Base-by-base conservation (phyloP, 495 filamentous ascomycete species). In the Penicillium crystallinum region DNA sequence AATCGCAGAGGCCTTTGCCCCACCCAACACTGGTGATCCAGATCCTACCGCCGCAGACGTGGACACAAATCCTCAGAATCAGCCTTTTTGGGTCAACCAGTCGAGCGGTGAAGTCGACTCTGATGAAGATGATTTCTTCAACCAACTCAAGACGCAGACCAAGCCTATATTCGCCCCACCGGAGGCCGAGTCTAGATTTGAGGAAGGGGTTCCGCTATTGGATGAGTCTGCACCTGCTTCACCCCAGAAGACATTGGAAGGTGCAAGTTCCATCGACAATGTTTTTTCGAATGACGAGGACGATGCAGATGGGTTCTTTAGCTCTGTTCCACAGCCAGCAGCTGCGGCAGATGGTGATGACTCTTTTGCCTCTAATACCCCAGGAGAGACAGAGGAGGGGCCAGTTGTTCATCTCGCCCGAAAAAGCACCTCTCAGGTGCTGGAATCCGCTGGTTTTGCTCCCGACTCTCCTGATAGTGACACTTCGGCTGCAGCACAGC, bases 111-210 rank as follows among this genome's bases (percentile, higher is more conserved):
- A 70, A 36, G 44, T 69, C 5, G 72, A 72, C 9, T 73, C 71
- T 2, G 74, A 76, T 19, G 68, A 63, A 3, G 73, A 73, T 37
- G 74, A 69, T 17, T 77, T 80, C 43, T 79, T 79, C 48, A 63
- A 72, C 33, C 75, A 79, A 56, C 57, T 77, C 25, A 77, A 72
- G 54, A 70, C 71, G 12, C 73, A 76, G 55, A 75, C 73, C 6
- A 76, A 75, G 41, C 71, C 74, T 9, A 76, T 76, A 9, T 76
- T 71, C 27, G 54, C 67, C 2, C 72, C 72, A 1, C 65, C 73
- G 18, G 72, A 77, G 54, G 56, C 71, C 0, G 75, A 77, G 36
- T 71, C 73, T 14, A 65, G 75, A 49, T 77, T 67, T 42, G 75
- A 78, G 44, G 75, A 78, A 54, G 74, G 75, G 3, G 54, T 77